phyloP scores from a whole-genome alignment of 495 filamentous ascomycete species.

The Penicillium pancosmium region DNA sequence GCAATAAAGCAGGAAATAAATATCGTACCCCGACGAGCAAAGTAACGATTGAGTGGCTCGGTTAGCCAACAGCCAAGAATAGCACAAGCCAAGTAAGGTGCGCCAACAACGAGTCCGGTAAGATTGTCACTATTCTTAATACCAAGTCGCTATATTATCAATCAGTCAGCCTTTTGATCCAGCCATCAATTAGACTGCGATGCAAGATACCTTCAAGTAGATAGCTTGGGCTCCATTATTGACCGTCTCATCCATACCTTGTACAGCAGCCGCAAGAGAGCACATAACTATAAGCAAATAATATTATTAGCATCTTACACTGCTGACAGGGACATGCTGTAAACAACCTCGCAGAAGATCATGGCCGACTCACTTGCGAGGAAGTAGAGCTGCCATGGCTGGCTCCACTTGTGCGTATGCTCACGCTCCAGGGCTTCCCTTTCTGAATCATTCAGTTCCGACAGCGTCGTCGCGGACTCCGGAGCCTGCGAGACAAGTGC shows the following conservation, averaged over 20 bases:
- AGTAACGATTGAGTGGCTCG: slow-evolving; percentile 58
- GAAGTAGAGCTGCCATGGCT: slow-evolving; percentile 59
- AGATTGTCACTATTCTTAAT: slow-evolving; percentile 36
- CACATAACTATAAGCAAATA: slow-evolving; percentile 34
- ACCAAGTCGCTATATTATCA: slow-evolving; percentile 33
- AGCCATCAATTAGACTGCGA: background rate
- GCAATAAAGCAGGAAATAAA: slow-evolving; percentile 54
- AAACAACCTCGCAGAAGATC: background rate
- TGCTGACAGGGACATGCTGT: background rate
- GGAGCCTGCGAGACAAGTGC: slow-evolving; percentile 58
- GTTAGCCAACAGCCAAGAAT: slow-evolving; percentile 53
- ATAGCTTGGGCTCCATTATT: slow-evolving; percentile 78
- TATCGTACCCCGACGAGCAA: slow-evolving; percentile 62
- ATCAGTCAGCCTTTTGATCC: background rate
- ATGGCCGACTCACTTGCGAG: slow-evolving; percentile 45
- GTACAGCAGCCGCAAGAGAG: slow-evolving; percentile 55
- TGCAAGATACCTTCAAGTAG: slow-evolving; percentile 47
- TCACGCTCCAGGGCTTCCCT: slow-evolving; percentile 47
- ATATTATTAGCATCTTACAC: slow-evolving; percentile 2
- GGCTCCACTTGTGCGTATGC: slow-evolving; percentile 57
- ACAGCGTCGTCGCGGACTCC: slow-evolving; percentile 36
- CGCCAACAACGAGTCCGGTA: slow-evolving; percentile 50
- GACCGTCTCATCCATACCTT: slow-evolving; percentile 76
- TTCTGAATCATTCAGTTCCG: slow-evolving; percentile 50
- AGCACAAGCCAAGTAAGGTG: slow-evolving; percentile 49